Conservation (phyloP, 805 yeast species). For the Lipomyces sp. region DNA sequence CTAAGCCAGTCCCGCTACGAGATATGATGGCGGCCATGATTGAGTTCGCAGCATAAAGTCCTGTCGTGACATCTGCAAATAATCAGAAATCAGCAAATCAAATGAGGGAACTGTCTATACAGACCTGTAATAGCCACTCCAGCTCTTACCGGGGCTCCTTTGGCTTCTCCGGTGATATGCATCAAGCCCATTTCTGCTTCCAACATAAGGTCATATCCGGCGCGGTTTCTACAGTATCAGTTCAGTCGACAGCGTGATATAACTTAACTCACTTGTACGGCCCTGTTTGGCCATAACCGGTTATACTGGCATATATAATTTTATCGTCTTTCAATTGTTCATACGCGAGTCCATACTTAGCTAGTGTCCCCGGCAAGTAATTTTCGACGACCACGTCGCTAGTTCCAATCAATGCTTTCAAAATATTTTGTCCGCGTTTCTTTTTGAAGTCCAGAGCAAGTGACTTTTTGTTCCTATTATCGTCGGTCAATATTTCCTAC, state of each 20-base stretch:
- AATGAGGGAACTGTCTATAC: too few relatives aligned
- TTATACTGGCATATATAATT: slow-evolving; percentile 49
- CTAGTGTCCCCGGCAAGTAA: slow-evolving; percentile 48
- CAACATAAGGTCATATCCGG: slow-evolving; percentile 53
- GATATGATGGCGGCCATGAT: background rate
- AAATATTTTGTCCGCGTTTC: slow-evolving; percentile 45
- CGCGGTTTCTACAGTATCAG: slow-evolving; percentile 43
- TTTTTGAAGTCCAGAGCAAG: slow-evolving; percentile 48
- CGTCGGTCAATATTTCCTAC: background rate
- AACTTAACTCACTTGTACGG: slow-evolving; percentile 41
- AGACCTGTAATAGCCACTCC: slow-evolving; percentile 50
- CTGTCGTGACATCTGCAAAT: too few relatives aligned
- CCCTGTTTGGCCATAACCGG: slow-evolving; percentile 53
- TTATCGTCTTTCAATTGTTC: slow-evolving; percentile 39
- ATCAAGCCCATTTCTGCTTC: slow-evolving; percentile 53
- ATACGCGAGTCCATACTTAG: slow-evolving; percentile 48
- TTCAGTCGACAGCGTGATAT: slow-evolving; percentile 50
- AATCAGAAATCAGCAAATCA: too few relatives aligned
- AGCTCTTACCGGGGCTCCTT: slow-evolving; percentile 51
- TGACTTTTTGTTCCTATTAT: slow-evolving; percentile 48
- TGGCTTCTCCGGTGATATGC: slow-evolving; percentile 52
- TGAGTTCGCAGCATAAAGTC: too few relatives aligned
- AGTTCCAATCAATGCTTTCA: slow-evolving; percentile 41
- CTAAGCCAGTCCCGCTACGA: slow-evolving; percentile 42
- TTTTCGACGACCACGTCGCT: slow-evolving; percentile 51